Conservation (phyloP, 352 stramenopile genomes). For the Phytophthora syringae region DNA sequence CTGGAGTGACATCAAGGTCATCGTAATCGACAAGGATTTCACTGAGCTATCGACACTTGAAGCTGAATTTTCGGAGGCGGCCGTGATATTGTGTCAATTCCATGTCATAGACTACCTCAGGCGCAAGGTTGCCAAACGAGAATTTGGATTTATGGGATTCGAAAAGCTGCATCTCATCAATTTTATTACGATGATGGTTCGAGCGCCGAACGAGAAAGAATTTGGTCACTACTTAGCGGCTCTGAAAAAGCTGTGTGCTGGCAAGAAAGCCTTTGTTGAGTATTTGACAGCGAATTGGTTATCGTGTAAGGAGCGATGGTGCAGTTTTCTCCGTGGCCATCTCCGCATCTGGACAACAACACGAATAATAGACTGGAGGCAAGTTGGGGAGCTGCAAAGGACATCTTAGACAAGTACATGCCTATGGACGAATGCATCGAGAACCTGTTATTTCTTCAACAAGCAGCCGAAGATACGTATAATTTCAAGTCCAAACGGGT, state of each 20-base stretch:
- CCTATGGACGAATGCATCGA: constrained; percentile 11
- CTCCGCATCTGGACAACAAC: constrained; percentile 20
- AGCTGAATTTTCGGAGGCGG: neutral
- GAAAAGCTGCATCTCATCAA: neutral
- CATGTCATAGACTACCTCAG: constrained; percentile 22
- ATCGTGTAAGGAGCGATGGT: constrained; percentile 4
- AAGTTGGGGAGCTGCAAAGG: constrained; percentile 8
- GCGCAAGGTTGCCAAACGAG: neutral
- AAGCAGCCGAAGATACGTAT: constrained; percentile 6
- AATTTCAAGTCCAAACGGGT: neutral
- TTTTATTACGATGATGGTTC: constrained; percentile 7
- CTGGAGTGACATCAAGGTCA: neutral
- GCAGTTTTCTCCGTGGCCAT: constrained; percentile 1
- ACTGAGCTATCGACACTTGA: constrained; percentile 1
- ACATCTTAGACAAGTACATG: neutral
- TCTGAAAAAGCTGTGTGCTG: neutral
- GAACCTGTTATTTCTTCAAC: constrained; percentile 4
- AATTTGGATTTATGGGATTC: neutral
- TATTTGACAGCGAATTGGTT: constrained; percentile 16
- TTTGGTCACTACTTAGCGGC: constrained; percentile 4
- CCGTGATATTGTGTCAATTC: constrained; percentile 15
- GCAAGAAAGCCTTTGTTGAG: neutral
- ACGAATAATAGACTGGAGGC: constrained; percentile 12
- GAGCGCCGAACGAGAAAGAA: neutral
- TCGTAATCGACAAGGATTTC: constrained; percentile 14